Percentiles rank a stretch among this genome's conserved stretches.
Conservation (phyloP, 352 stramenopile genomes). For the Globisporangium takayamanum region DNA sequence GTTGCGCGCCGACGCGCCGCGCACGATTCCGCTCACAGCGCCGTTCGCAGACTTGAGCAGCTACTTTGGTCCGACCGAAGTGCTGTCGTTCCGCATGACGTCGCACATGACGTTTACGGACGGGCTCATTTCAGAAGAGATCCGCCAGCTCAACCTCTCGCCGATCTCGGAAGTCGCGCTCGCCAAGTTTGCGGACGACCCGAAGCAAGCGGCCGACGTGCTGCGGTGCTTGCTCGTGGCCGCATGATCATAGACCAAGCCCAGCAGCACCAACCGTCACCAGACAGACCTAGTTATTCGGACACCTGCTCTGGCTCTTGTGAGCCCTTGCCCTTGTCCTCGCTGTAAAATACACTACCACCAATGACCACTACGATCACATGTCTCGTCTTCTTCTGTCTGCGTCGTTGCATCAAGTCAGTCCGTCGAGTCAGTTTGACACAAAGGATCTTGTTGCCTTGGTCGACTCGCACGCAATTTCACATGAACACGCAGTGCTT, state of each 20-base stretch:
- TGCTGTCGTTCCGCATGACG: slow-evolving; percentile 63
- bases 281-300: too few species aligned
- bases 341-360: background rate
- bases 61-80: slow-evolving; percentile 40
- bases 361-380: background rate
- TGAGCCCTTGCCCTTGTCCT: background rate
- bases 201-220: slow-evolving; percentile 47
- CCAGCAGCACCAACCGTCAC: background rate
- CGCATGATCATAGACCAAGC: slow-evolving; percentile 12
- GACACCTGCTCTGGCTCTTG: too few species aligned
- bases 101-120: slow-evolving; percentile 81
- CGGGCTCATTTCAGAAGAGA: slow-evolving; percentile 71
- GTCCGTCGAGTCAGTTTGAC: too few species aligned
- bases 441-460: too few species aligned
- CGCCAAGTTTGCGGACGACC: slow-evolving; percentile 44
- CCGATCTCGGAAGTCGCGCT: slow-evolving; percentile 48
- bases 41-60: slow-evolving; percentile 56
- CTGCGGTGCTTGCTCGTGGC: slow-evolving; percentile 42
- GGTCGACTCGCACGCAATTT: too few species aligned
- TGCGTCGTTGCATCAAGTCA: background rate
- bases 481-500: too few species aligned
- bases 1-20: slow-evolving; percentile 41
- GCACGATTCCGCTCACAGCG: slow-evolving; percentile 49
- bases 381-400: slow-evolving; percentile 1
- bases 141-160: slow-evolving; percentile 65